These are phyloP conservation scores for Amanita polypyramis DNA, from an alignment of 768 basidiomycete species.

Conservation along the genomic window DNA sequence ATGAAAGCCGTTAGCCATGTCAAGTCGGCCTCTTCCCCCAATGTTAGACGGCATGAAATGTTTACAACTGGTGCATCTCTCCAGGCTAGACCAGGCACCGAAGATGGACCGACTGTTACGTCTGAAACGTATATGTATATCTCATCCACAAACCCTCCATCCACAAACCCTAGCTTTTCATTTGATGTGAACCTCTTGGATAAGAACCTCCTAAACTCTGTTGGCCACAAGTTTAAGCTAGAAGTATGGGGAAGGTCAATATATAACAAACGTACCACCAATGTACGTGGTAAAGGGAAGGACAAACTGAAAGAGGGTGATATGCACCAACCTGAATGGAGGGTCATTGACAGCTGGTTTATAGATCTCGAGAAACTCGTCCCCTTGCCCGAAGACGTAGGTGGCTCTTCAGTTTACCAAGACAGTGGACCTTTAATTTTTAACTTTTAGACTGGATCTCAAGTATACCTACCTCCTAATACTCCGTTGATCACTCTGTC, in stretches of 20 bases:
- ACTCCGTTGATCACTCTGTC: slow-evolving; percentile 58
- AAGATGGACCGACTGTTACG: background rate
- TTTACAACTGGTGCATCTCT: slow-evolving; percentile 3
- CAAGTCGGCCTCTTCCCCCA: slow-evolving; percentile 19
- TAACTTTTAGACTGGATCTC: slow-evolving; percentile 7
- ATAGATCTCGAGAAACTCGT: slow-evolving; percentile 48
- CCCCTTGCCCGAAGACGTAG: slow-evolving; percentile 53
- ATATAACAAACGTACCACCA: slow-evolving; percentile 10
- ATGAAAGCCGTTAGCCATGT: slow-evolving; percentile 8
- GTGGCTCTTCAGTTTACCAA: slow-evolving; percentile 14
- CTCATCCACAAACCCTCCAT: slow-evolving; percentile 75
- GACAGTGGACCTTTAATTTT: background rate
- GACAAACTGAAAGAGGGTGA: slow-evolving; percentile 15
- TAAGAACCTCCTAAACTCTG: slow-evolving; percentile 45
- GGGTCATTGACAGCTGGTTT: slow-evolving; percentile 56
- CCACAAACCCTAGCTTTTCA: slow-evolving; percentile 71
- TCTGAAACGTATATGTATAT: slow-evolving; percentile 64
- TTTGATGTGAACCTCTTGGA: slow-evolving; percentile 39
- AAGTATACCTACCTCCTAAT: slow-evolving; percentile 53
- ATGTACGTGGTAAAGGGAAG: slow-evolving; percentile 32
- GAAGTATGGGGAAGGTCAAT: slow-evolving; percentile 48
- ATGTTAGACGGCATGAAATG: slow-evolving; percentile 11
- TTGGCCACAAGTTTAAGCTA: slow-evolving; percentile 39
- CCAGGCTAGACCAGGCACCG: background rate
- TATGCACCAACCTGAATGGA: slow-evolving; percentile 38